Conservation (phyloP, 768 basidiomycete genomes). For the Phaeotremella skinneri region DNA sequence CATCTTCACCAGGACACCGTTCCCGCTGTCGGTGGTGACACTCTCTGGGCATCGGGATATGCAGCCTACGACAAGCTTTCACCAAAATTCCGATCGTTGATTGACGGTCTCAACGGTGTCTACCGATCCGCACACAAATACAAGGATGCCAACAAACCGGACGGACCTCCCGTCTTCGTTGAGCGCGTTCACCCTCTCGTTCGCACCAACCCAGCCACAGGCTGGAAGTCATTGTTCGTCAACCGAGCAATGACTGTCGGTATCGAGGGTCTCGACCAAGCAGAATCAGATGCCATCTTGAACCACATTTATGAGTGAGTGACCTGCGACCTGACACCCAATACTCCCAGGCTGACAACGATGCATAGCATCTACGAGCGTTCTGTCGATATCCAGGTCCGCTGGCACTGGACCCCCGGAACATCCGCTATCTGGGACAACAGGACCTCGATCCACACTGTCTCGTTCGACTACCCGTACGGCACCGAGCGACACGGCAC, state of each 20-base stretch:
- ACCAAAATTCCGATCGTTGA: constrained; percentile 36
- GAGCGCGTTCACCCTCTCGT: constrained; percentile 29
- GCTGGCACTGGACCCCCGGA: constrained; percentile 52
- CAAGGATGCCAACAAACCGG: constrained; percentile 38
- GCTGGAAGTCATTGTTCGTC: constrained; percentile 50
- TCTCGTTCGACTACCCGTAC: constrained; percentile 52
- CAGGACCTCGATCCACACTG: constrained; percentile 49
- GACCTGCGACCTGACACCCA: background rate
- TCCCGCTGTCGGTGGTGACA: constrained; percentile 43
- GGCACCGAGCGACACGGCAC: constrained; percentile 47
- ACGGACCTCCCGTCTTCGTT: constrained; percentile 26
- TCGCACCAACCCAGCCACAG: constrained; percentile 40
- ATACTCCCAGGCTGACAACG: background rate
- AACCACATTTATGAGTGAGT: constrained; percentile 44
- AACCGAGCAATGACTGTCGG: constrained; percentile 50
- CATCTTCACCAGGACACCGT: constrained; percentile 48
- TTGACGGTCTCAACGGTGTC: constrained; percentile 44
- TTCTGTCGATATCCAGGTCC: constrained; percentile 50
- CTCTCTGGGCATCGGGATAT: constrained; percentile 42
- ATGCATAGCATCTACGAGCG: constrained; percentile 28
- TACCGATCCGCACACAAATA: constrained; percentile 47
- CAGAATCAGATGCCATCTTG: constrained; percentile 50
- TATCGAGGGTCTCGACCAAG: constrained; percentile 50
- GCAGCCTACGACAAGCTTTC: constrained; percentile 45
- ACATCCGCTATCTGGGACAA: constrained; percentile 53